Percentiles rank a stretch among this genome's conserved stretches.
These are phyloP conservation scores for Isatis tinctoria DNA, from an alignment of 345 rosid genomes.

Conservation along the genomic window DNA sequence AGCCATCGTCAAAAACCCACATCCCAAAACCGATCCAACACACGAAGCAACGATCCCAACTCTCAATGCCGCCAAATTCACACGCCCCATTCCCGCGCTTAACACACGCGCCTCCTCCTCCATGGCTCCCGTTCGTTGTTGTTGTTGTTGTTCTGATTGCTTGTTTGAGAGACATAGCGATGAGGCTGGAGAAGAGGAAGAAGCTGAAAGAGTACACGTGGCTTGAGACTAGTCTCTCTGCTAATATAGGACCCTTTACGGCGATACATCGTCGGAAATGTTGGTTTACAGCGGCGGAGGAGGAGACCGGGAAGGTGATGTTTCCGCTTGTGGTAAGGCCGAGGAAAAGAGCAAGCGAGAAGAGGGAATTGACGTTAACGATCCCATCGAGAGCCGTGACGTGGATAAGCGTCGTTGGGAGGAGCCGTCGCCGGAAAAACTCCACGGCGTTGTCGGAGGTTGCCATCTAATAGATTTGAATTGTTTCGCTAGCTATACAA, in stretches of 20 bases:
- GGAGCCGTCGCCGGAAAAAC: constrained; percentile 13
- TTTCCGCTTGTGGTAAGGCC: no score
- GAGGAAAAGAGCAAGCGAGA: constrained; percentile 79
- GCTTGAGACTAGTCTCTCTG: constrained; percentile 51
- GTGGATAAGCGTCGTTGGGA: constrained; percentile 47
- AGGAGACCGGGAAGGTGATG: no score
- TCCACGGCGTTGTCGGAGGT: constrained; percentile 18
- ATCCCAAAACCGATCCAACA: no score
- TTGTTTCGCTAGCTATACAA: neutral
- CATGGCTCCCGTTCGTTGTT: neutral
- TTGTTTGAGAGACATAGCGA: constrained; percentile 72
- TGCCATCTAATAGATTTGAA: neutral
- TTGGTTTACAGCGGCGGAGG: no score
- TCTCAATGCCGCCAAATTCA: constrained; percentile 45
- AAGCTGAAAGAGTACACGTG: constrained; percentile 83
- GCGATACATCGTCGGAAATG: no score
- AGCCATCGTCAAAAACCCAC: no score
- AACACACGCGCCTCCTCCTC: constrained; percentile 4
- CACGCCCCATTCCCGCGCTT: constrained; percentile 34
- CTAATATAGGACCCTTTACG: constrained; percentile 32
- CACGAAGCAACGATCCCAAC: constrained; percentile 54
- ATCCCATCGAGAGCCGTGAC: constrained; percentile 81
- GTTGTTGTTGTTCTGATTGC: constrained; percentile 38
- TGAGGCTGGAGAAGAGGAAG: constrained; percentile 81
- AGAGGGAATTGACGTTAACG: constrained; percentile 74